Conservation (phyloP, 306 rosid genomes). For the Sechiopsis laciniata region DNA sequence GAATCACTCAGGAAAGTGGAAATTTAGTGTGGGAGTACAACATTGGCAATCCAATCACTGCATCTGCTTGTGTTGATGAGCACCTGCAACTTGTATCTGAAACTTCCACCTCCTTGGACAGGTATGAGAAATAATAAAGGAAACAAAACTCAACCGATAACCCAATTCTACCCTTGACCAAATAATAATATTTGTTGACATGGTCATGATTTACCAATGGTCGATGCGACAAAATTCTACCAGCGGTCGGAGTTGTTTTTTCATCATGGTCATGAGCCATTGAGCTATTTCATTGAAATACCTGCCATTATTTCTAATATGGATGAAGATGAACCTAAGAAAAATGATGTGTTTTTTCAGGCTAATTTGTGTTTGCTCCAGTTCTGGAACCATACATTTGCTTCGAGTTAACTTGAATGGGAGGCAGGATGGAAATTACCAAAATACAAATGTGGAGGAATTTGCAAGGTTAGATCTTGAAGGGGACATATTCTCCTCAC, state of each 20-base stretch:
- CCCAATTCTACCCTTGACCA: not conserved
- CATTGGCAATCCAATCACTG: conserved; percentile 69
- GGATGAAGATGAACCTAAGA: not conserved
- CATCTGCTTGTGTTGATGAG: conserved; percentile 80
- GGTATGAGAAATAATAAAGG: conserved; percentile 33
- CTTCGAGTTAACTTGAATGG: conserved; percentile 39
- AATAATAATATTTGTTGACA: not conserved
- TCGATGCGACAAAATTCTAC: not conserved
- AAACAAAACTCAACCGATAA: not conserved
- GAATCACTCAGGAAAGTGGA: conserved; percentile 53
- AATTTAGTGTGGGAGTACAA: conserved; percentile 58
- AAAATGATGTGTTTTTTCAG: conserved; percentile 31
- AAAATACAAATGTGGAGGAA: conserved; percentile 41
- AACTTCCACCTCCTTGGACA: conserved; percentile 40
- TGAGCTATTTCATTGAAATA: not conserved
- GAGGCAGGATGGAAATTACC: conserved; percentile 18
- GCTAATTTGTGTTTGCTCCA: conserved; percentile 64
- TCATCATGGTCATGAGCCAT: not conserved
- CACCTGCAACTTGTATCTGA: conserved; percentile 42
- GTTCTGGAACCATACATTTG: conserved; percentile 61
- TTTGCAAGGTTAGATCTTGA: conserved; percentile 45
- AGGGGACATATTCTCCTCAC: conserved; percentile 78
- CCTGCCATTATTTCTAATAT: not conserved
- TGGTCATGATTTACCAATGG: too few species aligned
- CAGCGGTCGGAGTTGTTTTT: not conserved